Evolutionary conservation across 768 basidiomycete species (phyloP).

Genomic region (Cytidiella melzeri): DNA sequence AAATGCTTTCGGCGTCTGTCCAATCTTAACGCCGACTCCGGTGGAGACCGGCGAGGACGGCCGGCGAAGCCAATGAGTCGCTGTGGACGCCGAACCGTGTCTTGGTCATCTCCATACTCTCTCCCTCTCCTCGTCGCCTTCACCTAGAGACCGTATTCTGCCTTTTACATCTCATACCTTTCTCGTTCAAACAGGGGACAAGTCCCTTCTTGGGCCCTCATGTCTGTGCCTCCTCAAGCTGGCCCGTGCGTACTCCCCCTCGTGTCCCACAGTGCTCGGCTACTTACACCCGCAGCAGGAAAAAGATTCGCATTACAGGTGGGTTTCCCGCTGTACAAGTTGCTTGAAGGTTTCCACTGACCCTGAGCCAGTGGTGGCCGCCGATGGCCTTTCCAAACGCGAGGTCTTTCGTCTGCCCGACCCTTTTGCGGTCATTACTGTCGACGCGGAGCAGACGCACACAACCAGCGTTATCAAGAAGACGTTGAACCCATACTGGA

Average conservation of each 20-base stretch:
- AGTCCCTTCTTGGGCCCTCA: conserved; percentile 8
- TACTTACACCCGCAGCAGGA: conserved; percentile 33
- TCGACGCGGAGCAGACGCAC: conserved; percentile 95
- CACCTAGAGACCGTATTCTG: no score
- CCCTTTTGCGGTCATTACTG: conserved; percentile 97
- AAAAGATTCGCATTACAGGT: conserved; percentile 81
- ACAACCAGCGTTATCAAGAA: conserved; percentile 97
- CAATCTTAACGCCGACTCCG: no score
- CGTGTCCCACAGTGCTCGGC: neutral
- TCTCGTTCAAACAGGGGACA: neutral
- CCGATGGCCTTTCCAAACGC: conserved; percentile 88
- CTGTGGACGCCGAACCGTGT: no score
- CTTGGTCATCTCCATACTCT: conserved; percentile 8
- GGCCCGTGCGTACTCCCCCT: conserved; percentile 20
- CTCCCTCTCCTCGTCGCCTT: conserved; percentile 1
- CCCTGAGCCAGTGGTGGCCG: conserved; percentile 84
- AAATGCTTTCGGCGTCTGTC: no score
- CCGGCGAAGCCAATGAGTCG: no score
- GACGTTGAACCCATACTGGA: conserved; percentile 94
- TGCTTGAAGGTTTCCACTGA: neutral
- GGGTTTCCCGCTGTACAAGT: conserved; percentile 12
- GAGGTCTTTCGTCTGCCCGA: conserved; percentile 96
- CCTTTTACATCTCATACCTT: neutral
- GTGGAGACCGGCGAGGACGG: neutral
- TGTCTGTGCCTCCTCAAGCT: conserved; percentile 24